A percentile compares a stretch with the other conserved stretches of the same genome.
Conservation (phyloP, 108 stramenopile genomes). For the Discostella stelligeroides region DNA sequence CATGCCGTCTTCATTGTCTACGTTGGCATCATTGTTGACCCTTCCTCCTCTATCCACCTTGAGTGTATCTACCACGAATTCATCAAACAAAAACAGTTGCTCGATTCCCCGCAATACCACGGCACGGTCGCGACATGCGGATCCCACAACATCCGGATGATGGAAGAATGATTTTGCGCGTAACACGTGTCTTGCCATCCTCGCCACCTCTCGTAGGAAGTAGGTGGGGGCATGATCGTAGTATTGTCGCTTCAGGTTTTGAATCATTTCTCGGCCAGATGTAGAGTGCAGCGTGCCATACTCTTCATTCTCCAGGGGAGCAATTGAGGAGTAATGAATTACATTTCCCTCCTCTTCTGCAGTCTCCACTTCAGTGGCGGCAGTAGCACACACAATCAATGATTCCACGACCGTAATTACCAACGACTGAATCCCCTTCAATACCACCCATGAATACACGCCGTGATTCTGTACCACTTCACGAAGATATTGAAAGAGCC, state of each 20-base stretch:
- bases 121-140: conserved; percentile 29
- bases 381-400: conserved; percentile 5
- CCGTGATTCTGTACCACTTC: conserved; percentile 53
- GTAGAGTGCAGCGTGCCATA: not conserved
- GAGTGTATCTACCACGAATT: conserved; percentile 19
- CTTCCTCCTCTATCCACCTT: not conserved
- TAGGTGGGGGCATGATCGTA: conserved; percentile 23
- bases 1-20: not conserved
- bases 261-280: not conserved
- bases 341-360: not conserved
- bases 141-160: conserved; percentile 60
- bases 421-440: conserved; percentile 30
- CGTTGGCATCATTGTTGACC: too few species aligned
- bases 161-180: conserved; percentile 69
- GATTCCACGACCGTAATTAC: conserved; percentile 39
- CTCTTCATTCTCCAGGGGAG: not conserved
- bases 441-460: conserved; percentile 26
- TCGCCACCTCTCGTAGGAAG: conserved; percentile 63
- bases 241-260: conserved; percentile 15
- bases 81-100: conserved; percentile 78
- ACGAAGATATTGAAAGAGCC: conserved; percentile 70
- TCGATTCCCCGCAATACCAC: conserved; percentile 60
- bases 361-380: not conserved
- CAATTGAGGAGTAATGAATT: too few species aligned
- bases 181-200: conserved; percentile 65